A percentile compares a stretch with the other conserved stretches of the same genome.
phyloP scores from a whole-genome alignment of 2,329 filamentous ascomycete species.

The Nemania sp. region DNA sequence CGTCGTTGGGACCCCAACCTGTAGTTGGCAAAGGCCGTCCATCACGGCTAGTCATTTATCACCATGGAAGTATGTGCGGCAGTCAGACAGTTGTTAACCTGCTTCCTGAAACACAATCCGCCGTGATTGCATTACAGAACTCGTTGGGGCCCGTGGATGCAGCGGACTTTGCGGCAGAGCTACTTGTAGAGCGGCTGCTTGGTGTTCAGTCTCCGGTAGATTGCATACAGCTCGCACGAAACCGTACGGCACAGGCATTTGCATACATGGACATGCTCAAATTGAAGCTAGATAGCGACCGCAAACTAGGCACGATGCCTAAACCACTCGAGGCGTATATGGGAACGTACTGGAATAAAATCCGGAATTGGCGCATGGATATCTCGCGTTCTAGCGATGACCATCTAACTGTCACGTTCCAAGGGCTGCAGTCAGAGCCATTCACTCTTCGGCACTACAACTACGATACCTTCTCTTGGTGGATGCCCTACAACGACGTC shows the following conservation, averaged over 20 bases:
- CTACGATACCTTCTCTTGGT: too few species aligned
- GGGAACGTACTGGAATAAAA: too few species aligned
- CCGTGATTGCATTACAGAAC: neutral
- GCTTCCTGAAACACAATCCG: neutral
- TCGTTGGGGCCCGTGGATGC: neutral
- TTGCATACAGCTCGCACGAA: neutral
- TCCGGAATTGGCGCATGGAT: too few species aligned
- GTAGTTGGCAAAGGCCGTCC: neutral
- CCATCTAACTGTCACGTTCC: too few species aligned
- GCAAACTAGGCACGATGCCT: neutral
- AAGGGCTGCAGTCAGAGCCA: too few species aligned
- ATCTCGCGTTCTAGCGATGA: too few species aligned
- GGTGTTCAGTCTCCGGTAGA: neutral
- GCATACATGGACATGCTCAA: neutral
- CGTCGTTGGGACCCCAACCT: neutral
- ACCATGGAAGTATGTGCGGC: neutral
- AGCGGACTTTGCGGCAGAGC: neutral
- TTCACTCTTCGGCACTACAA: too few species aligned
- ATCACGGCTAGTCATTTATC: neutral
- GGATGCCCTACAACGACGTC: too few species aligned
- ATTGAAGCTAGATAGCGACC: constrained; percentile 1
- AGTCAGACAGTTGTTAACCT: neutral
- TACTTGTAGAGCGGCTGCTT: neutral
- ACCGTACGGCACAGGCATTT: neutral
- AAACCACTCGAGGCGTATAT: too few species aligned